A percentile compares a stretch with the other conserved stretches of the same genome.
These are phyloP conservation scores for Petunia axillaris DNA, from an alignment of 257 asterid genomes.

Conservation along the genomic window DNA sequence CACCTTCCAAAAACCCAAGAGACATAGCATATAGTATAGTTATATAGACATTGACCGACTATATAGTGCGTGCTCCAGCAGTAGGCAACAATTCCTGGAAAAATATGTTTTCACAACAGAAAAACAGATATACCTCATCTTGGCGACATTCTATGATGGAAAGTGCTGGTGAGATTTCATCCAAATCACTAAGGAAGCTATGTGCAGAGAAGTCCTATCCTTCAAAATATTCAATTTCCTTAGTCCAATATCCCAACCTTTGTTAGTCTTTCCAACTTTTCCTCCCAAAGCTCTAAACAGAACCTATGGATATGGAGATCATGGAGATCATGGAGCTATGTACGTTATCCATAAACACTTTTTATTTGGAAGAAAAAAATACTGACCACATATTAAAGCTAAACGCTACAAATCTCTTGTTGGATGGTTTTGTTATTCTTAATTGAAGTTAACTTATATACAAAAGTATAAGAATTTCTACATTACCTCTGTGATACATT, in stretches of 20 bases:
- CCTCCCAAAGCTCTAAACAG: slow-evolving; percentile 75
- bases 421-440: too few species aligned
- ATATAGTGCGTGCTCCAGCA: neutral
- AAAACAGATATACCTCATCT: slow-evolving; percentile 55
- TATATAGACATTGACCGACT: neutral
- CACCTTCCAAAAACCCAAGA: too few species aligned
- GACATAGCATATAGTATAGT: too few species aligned
- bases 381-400: too few species aligned
- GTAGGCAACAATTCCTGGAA: too few species aligned
- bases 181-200: slow-evolving; percentile 34
- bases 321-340: too few species aligned
- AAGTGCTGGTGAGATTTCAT: slow-evolving; percentile 43
- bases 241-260: neutral
- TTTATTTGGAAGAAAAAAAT: too few species aligned
- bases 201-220: slow-evolving; percentile 49
- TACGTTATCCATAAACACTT: too few species aligned
- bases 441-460: too few species aligned
- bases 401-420: too few species aligned
- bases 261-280: slow-evolving; percentile 49
- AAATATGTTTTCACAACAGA: neutral
- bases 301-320: slow-evolving; percentile 35
- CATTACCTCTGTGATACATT: too few species aligned
- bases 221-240: slow-evolving; percentile 44
- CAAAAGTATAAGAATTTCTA: too few species aligned
- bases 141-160: slow-evolving; percentile 42